Conservation (phyloP, 2,329 filamentous ascomycete species). For the Fonsecaea pedrosoi region DNA sequence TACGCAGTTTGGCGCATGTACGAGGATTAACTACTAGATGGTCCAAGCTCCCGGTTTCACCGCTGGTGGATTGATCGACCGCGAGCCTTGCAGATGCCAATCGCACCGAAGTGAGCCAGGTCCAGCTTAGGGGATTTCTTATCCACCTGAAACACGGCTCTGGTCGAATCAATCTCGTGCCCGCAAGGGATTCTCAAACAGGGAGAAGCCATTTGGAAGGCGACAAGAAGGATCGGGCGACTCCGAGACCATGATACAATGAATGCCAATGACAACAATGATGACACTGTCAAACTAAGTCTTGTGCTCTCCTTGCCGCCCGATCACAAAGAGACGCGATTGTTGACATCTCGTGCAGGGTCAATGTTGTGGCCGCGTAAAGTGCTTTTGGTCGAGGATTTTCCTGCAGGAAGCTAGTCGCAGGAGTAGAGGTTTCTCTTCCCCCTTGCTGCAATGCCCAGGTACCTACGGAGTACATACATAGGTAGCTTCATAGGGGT, state of each 20-base stretch:
- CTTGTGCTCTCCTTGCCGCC: conserved; percentile 3
- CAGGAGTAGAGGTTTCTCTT: neutral
- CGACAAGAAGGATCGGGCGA: neutral
- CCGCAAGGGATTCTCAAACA: conserved; percentile 30
- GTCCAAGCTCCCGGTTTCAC: conserved; percentile 7
- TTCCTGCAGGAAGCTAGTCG: conserved; percentile 7
- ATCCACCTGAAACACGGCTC: conserved; percentile 25
- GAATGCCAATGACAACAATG: neutral
- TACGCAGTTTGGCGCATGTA: neutral
- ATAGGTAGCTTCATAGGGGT: no score
- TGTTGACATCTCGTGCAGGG: conserved; percentile 11
- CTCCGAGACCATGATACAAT: conserved; percentile 19
- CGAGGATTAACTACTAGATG: neutral
- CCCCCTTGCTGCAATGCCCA: neutral
- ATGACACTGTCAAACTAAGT: neutral
- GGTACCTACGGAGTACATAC: no score
- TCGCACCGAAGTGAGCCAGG: neutral
- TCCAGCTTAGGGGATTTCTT: neutral
- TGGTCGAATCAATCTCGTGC: conserved; percentile 30
- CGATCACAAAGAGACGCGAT: conserved; percentile 27
- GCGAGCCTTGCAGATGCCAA: conserved; percentile 11
- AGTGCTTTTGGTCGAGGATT: conserved; percentile 35
- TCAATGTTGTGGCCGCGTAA: conserved; percentile 33
- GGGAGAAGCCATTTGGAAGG: neutral
- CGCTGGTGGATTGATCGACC: neutral